These are phyloP conservation scores for Dothideomycetes sp. DNA, from an alignment of 2,329 filamentous ascomycete genomes.

Conservation along the genomic window DNA sequence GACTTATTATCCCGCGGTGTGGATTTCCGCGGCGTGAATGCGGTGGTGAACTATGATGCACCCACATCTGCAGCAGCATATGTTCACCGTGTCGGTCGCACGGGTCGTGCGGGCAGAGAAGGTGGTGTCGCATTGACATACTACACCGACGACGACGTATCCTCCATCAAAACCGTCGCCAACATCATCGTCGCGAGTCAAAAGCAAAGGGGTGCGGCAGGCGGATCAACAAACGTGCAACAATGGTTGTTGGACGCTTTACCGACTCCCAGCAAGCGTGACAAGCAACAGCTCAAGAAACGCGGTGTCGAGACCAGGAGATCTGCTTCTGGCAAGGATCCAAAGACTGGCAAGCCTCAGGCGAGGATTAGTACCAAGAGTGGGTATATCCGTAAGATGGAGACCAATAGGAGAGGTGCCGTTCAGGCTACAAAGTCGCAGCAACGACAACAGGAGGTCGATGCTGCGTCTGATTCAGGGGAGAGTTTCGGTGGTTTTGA, in stretches of 20 bases:
- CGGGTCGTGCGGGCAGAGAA: constrained; percentile 75
- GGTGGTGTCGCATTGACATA: constrained; percentile 88
- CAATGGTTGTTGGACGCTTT: constrained; percentile 84
- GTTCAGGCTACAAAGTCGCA: constrained; percentile 25
- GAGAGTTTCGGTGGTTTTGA: constrained; percentile 37
- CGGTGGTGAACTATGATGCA: constrained; percentile 95
- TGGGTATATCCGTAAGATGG: constrained; percentile 60
- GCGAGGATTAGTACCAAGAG: constrained; percentile 76
- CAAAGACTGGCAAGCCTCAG: constrained; percentile 37
- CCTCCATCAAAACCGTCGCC: constrained; percentile 79
- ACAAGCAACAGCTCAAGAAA: constrained; percentile 72
- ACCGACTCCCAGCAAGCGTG: constrained; percentile 72
- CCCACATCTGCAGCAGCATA: constrained; percentile 85
- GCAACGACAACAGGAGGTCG: constrained; percentile 17
- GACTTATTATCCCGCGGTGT: constrained; percentile 87
- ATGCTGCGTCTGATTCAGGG: constrained; percentile 17
- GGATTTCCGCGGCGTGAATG: constrained; percentile 90
- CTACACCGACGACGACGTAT: constrained; percentile 91
- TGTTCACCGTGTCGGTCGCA: constrained; percentile 86
- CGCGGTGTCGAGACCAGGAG: constrained; percentile 68
- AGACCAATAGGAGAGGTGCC: constrained; percentile 50
- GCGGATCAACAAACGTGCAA: constrained; percentile 50
- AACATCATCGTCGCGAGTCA: constrained; percentile 85
- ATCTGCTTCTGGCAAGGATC: constrained; percentile 31
- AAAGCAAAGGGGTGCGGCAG: constrained; percentile 49